Evolutionary conservation across 345 rosid species (phyloP).

Genomic region (Gossypium herbaceum): DNA sequence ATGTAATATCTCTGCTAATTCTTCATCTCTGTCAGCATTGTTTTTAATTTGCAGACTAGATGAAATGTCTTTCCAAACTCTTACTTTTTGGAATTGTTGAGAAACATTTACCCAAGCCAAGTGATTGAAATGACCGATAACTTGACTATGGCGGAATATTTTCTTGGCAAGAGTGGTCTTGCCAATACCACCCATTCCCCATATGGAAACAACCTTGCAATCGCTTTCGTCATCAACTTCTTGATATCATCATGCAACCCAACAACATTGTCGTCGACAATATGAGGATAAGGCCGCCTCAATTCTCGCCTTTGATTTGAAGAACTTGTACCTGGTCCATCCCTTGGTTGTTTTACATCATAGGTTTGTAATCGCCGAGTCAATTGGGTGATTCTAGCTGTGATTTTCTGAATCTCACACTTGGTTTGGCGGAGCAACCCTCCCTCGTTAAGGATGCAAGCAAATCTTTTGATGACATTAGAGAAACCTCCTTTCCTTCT

Average conservation of each 20-base stretch:
- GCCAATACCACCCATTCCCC: slow-evolving; percentile 51
- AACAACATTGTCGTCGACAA: slow-evolving; percentile 23
- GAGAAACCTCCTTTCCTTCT: background rate
- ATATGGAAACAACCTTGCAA: slow-evolving; percentile 18
- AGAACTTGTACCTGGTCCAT: background rate
- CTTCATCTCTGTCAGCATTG: slow-evolving; percentile 24
- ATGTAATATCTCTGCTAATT: slow-evolving; percentile 22
- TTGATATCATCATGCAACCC: slow-evolving; percentile 26
- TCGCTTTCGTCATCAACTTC: background rate
- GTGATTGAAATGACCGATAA: slow-evolving; percentile 20
- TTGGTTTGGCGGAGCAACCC: background rate
- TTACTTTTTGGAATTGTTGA: slow-evolving; percentile 23
- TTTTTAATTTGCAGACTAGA: slow-evolving; percentile 11
- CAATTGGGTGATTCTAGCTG: background rate
- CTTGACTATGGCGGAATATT: slow-evolving; percentile 18
- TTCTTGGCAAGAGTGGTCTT: slow-evolving; percentile 43
- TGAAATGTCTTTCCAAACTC: slow-evolving; percentile 31
- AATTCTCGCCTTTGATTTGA: background rate
- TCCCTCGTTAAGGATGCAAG: background rate
- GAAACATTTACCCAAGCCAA: slow-evolving; percentile 45
- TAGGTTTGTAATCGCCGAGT: background rate
- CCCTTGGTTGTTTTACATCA: background rate
- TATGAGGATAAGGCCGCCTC: slow-evolving; percentile 31
- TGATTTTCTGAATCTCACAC: background rate
- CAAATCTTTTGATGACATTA: background rate